Evolutionary conservation across 2,329 filamentous ascomycete species (phyloP), one percentile per base, ranked within the genome.

Genomic region (Apiospora marii): DNA sequence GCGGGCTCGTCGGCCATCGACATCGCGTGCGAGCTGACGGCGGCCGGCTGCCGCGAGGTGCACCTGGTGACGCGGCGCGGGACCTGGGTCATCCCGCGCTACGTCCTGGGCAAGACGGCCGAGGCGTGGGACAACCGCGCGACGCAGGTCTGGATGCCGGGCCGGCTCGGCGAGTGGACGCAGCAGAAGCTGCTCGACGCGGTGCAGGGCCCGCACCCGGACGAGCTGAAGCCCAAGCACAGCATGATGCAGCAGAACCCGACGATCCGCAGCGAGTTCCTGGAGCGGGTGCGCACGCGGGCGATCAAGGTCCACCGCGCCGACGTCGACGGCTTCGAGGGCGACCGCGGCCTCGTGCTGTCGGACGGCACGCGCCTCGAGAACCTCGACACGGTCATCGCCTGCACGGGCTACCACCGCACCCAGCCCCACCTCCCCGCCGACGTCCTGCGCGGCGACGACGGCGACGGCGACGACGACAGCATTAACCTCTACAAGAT

Each of bases 1-100:
- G 73, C 84, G 53, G 83, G 82, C 8, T 81, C 80, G 44, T 82
- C 80, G 6, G 83, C 82, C 4, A 79, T 82, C n/a, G 83, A 85
- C 76, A 77, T 84, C 43, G 80, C 80, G 37, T 81, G 79, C 68
- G 83, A 84, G 70, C 75, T 84, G 69, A 80, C 79, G 2, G 80
- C 79, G 1, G 75, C 79, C 1, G 76, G 78, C 1, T 80, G 80
- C 22, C 77, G 74, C n/a, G 78, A 81, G 71, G 77, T 82, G 48
- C 82, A 83, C 72, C 70, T 84, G 49, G 77, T 84, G 53, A 82
- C 81, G 43, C 78, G 81, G 13, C 79, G 82, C 37, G 83, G 83
- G 49, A 80, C 79, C 0, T 85, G 82, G 81, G 74, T 84, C 30
- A 74, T 84, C 16, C 82, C 83, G 27, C 81, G 81, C 27, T 84